Evolutionary conservation across 2,329 filamentous ascomycete genomes (phyloP).

Genomic region (Plenodomus biglobosus): DNA sequence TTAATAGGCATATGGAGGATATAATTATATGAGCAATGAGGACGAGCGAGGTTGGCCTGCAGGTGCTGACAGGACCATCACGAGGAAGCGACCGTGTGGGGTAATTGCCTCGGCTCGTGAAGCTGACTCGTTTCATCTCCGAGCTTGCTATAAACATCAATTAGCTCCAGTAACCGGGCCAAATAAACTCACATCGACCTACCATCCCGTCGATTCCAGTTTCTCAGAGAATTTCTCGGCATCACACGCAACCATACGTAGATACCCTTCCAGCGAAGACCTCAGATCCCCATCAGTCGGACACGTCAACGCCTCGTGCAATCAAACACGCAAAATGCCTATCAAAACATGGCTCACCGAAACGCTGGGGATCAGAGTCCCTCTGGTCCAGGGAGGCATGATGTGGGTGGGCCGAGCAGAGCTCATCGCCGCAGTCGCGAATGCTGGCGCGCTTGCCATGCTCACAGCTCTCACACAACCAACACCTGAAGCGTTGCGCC

Average conservation of each 20-base stretch:
- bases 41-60: no score
- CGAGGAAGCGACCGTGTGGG: not conserved
- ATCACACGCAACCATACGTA: not conserved
- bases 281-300: no score
- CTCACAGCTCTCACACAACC: slow-evolving; percentile 51
- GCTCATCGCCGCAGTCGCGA: slow-evolving; percentile 56
- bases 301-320: not conserved
- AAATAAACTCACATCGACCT: no score
- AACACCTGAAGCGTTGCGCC: slow-evolving; percentile 27
- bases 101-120: not conserved
- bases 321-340: slow-evolving; percentile 13
- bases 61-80: no score
- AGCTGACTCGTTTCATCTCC: not conserved
- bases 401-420: slow-evolving; percentile 60
- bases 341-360: slow-evolving; percentile 35
- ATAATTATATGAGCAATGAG: no score
- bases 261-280: no score
- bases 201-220: no score
- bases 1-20: no score
- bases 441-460: slow-evolving; percentile 56
- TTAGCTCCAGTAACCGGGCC: not conserved
- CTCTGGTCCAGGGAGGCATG: slow-evolving; percentile 45
- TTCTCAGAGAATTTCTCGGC: no score
- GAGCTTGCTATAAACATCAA: not conserved
- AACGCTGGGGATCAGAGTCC: slow-evolving; percentile 24